These are phyloP conservation scores for Tuber brumale DNA, from an alignment of 495 filamentous ascomycete genomes.

Conservation along the genomic window DNA sequence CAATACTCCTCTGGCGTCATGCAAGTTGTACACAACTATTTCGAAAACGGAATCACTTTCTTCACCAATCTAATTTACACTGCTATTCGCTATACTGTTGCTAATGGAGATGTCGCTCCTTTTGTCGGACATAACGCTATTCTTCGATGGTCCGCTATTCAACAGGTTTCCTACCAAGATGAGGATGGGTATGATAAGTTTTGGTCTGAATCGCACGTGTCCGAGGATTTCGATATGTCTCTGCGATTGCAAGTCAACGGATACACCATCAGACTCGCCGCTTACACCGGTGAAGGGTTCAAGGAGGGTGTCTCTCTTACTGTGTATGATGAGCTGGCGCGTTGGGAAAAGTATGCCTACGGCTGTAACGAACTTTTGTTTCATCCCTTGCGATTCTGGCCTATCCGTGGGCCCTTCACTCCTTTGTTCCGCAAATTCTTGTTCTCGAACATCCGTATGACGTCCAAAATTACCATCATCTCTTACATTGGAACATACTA, in stretches of 20 bases:
- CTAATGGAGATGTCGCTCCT: conserved; percentile 78
- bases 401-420: conserved; percentile 63
- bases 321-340: conserved; percentile 74
- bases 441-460: conserved; percentile 64
- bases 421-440: conserved; percentile 66
- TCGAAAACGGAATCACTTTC: conserved; percentile 73
- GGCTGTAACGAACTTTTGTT: conserved; percentile 81
- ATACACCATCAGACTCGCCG: conserved; percentile 66
- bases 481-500: conserved; percentile 87
- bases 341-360: conserved; percentile 84
- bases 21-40: conserved; percentile 68
- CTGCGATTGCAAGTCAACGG: conserved; percentile 66
- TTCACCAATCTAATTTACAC: conserved; percentile 80
- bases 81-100: conserved; percentile 68
- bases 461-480: conserved; percentile 71
- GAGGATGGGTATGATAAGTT: conserved; percentile 68
- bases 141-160: conserved; percentile 70
- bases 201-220: conserved; percentile 77
- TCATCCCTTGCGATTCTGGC: conserved; percentile 61
- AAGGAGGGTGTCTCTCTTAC: conserved; percentile 80
- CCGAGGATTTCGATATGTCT: conserved; percentile 82
- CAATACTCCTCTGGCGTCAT: conserved; percentile 77
- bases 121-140: conserved; percentile 75
- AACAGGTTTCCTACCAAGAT: conserved; percentile 61
- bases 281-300: conserved; percentile 68